Conservation (phyloP, 2,329 filamentous ascomycete species). For the Coniochaeta hoffmannii region DNA sequence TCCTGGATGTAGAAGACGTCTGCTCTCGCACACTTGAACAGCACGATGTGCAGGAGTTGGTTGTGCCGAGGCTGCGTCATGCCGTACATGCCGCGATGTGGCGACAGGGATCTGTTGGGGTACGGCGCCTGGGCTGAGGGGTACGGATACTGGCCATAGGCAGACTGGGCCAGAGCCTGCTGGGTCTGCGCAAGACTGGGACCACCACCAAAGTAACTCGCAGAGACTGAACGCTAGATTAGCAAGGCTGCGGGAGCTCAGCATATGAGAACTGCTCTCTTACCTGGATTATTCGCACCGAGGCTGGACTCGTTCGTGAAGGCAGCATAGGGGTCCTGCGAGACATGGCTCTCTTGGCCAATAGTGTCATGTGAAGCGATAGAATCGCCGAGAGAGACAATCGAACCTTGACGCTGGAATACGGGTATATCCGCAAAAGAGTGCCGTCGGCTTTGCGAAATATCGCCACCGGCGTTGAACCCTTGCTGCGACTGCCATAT, state of each 20-base stretch:
- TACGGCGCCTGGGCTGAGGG: constrained; percentile 36
- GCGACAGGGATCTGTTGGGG: constrained; percentile 47
- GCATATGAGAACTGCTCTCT: constrained; percentile 11
- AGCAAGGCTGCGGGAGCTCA: background rate
- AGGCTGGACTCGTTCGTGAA: constrained; percentile 16
- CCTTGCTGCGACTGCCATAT: constrained; percentile 67
- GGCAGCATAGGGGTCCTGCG: constrained; percentile 31
- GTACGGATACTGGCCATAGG: constrained; percentile 39
- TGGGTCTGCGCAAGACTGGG: constrained; percentile 22
- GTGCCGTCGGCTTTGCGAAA: constrained; percentile 69
- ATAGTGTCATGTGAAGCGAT: constrained; percentile 37
- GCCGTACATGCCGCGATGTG: constrained; percentile 54
- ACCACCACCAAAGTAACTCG: constrained; percentile 28
- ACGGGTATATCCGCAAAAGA: constrained; percentile 68
- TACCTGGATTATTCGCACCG: constrained; percentile 31
- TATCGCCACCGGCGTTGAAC: constrained; percentile 53
- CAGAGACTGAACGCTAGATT: constrained; percentile 13
- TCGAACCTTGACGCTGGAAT: constrained; percentile 55
- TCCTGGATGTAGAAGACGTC: constrained; percentile 98
- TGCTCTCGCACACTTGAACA: constrained; percentile 92
- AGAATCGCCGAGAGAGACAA: constrained; percentile 51
- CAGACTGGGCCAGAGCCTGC: constrained; percentile 27
- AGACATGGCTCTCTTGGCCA: constrained; percentile 33
- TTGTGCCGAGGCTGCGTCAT: constrained; percentile 55
- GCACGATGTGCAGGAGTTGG: constrained; percentile 77